phyloP scores from a whole-genome alignment of 163 green algal genomes.

The Scenedesmus sp. region DNA sequence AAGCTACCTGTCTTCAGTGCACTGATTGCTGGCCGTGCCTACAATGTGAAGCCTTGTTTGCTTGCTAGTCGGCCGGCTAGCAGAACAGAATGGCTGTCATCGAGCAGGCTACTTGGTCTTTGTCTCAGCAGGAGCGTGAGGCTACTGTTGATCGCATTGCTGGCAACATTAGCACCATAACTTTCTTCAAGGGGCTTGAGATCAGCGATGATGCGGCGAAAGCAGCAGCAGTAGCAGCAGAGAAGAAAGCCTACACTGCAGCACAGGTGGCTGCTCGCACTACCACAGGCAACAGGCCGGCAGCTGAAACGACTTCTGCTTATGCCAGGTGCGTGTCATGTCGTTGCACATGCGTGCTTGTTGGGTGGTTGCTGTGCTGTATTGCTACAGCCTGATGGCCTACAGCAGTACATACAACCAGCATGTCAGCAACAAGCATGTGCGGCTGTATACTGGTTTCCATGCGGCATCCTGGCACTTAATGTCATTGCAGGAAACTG shows the following conservation, averaged over 20 bases:
- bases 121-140: conserved; percentile 66
- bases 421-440: too few species aligned
- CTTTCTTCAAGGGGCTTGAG: conserved; percentile 64
- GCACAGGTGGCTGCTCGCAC: conserved; percentile 82
- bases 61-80: background rate
- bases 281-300: conserved; percentile 82
- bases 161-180: conserved; percentile 71
- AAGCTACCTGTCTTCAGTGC: background rate
- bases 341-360: background rate
- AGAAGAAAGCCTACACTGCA: conserved; percentile 88
- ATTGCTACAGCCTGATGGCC: background rate
- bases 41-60: background rate
- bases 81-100: conserved; percentile 35
- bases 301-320: conserved; percentile 54
- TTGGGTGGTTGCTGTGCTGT: background rate
- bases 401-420: background rate
- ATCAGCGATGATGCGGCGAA: conserved; percentile 61
- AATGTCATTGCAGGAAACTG: conserved; percentile 70
- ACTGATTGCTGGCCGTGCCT: background rate
- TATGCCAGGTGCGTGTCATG: conserved; percentile 64
- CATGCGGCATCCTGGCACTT: background rate
- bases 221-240: conserved; percentile 65
- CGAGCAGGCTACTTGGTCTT: conserved; percentile 55
- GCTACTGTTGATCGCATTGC: conserved; percentile 71
- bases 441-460: background rate